Base-by-base conservation (phyloP, 768 basidiomycete species). In the Stropharia rugosoannulata region DNA sequence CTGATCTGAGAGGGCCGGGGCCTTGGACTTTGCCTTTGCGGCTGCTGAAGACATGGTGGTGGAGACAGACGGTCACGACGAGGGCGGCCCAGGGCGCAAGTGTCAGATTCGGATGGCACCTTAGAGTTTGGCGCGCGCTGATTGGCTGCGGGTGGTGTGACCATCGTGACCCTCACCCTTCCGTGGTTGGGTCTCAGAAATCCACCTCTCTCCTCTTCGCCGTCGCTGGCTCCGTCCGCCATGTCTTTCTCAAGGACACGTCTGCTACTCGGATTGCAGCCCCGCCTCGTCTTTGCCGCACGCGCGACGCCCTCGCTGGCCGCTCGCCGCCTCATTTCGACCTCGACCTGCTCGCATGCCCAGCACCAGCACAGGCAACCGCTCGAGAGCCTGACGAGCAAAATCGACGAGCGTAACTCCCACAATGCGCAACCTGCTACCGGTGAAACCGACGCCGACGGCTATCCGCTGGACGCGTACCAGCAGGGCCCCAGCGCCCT, bases 401-500 rank as follows among this genome's bases (percentile, higher is more conserved):
- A 67, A 58, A 66, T 79, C 8, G 65, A 68, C n/a, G 59, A 68
- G 49, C 72, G 70, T 27, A 51, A 57, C 8, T 65, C 65, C n/a
- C 69, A 68, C 44, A 64, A 63, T 22, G 53, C 59, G 11, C 62
- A 57, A 4, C 51, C 59, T 32, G 55, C 66, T 5, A 57, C 65
- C 22, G 61, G 61, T 13, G 56, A 67, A 52, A 67, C 67, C 45
- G 74, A 73, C 56, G 74, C 78, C 5, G 73, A 80, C 0, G 84
- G 77, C 40, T 80, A 80, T 44, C 77, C 83, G 62, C 65, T 82
- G 4, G 78, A 92, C 64, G 82, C 85, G 41, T 94, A 91, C 78
- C 80, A 81, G 66, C 79, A 75, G 53, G 95, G 94, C 0, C 92
- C 90, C 12, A 88, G 87, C 70, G 95, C 97, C 43, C 79, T 99